These are phyloP conservation scores for Hygrophorus russula DNA, from an alignment of 768 basidiomycete genomes.

Conservation along the genomic window DNA sequence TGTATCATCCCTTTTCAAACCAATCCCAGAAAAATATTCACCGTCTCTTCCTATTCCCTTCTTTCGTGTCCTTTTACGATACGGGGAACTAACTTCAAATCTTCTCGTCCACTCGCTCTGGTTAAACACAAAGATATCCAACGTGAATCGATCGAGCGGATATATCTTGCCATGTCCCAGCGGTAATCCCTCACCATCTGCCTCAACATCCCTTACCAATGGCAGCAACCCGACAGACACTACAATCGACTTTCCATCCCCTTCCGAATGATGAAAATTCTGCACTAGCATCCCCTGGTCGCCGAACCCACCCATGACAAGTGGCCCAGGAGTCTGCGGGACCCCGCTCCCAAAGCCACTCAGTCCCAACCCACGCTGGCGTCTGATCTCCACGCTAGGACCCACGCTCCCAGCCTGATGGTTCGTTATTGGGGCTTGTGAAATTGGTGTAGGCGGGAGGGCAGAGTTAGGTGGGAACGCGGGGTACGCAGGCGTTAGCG, in stretches of 20 bases:
- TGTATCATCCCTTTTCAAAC: too few species aligned
- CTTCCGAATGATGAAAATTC: slow-evolving; percentile 19
- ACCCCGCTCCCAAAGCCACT: slow-evolving; percentile 14
- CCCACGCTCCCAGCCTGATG: slow-evolving; percentile 40
- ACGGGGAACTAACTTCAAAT: slow-evolving; percentile 67
- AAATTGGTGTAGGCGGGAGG: slow-evolving; percentile 39
- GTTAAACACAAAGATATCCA: slow-evolving; percentile 86
- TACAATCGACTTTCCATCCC: slow-evolving; percentile 36
- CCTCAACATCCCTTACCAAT: slow-evolving; percentile 10
- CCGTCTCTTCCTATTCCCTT: slow-evolving; percentile 25
- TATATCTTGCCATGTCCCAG: slow-evolving; percentile 44
- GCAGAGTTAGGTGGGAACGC: slow-evolving; percentile 43
- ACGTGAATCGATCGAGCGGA: slow-evolving; percentile 62
- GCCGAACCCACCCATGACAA: slow-evolving; percentile 33
- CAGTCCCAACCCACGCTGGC: slow-evolving; percentile 38
- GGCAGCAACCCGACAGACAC: slow-evolving; percentile 49
- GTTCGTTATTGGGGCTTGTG: slow-evolving; percentile 42
- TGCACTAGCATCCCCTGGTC: slow-evolving; percentile 24
- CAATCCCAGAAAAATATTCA: too few species aligned
- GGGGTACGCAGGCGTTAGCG: slow-evolving; percentile 66
- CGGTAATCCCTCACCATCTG: too few species aligned
- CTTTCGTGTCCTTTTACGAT: slow-evolving; percentile 27
- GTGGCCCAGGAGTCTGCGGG: slow-evolving; percentile 48
- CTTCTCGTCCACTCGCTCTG: slow-evolving; percentile 64
- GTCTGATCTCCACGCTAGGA: slow-evolving; percentile 53